These are phyloP conservation scores for Beauveria medogensis DNA, from an alignment of 2,329 filamentous ascomycete species.

Conservation along the genomic window DNA sequence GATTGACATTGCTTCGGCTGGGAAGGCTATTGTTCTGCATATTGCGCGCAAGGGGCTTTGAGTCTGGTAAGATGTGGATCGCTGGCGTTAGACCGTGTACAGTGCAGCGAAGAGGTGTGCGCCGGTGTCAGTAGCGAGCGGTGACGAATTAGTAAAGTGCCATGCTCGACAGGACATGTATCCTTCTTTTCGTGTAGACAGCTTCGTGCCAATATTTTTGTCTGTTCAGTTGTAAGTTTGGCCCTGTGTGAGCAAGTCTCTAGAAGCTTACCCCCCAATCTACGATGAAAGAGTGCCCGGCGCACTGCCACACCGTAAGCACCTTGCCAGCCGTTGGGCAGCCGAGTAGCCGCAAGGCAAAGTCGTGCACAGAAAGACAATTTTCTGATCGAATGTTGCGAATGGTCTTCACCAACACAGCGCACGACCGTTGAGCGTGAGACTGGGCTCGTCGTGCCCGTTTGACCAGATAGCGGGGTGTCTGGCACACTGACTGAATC, in stretches of 20 bases:
- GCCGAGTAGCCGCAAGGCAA: background rate
- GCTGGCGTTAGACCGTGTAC: background rate
- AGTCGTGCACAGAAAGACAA: background rate
- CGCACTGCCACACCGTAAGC: background rate
- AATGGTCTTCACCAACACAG: background rate
- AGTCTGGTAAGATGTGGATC: background rate
- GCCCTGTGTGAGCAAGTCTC: background rate
- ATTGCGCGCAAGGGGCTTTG: background rate
- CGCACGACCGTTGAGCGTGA: background rate
- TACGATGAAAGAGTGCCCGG: background rate
- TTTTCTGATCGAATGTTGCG: background rate
- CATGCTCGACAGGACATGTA: background rate
- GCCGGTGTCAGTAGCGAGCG: background rate
- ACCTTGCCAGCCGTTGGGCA: background rate
- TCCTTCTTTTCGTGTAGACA: background rate
- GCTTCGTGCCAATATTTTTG: background rate
- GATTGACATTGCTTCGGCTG: conserved; percentile 30
- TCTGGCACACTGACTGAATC: background rate
- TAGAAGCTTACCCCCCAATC: background rate
- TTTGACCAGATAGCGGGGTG: background rate
- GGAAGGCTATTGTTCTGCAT: conserved; percentile 7
- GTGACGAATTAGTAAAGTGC: background rate
- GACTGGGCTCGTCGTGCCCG: background rate
- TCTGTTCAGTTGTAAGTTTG: background rate
- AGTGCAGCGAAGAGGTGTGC: background rate